A percentile compares a stretch with the other conserved stretches of the same genome.
Conservation (phyloP, 352 stramenopile species). For the Aphanomyces invadans region DNA sequence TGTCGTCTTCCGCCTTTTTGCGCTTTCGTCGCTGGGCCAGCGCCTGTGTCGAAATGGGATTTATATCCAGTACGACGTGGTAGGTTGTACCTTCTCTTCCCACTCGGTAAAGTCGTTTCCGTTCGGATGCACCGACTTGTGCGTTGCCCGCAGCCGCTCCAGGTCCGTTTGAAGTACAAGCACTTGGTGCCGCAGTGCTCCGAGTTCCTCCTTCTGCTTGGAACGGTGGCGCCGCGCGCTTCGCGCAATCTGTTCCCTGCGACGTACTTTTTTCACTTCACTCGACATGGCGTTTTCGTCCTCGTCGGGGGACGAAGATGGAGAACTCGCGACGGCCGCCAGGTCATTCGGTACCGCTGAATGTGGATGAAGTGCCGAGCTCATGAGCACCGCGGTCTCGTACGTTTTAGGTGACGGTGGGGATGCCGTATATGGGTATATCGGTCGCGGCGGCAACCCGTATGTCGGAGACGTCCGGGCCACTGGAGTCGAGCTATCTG, state of each 20-base stretch:
- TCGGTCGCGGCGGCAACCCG: background rate
- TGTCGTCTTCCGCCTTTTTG: slow-evolving; percentile 24
- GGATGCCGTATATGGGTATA: background rate
- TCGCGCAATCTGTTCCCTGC: slow-evolving; percentile 20
- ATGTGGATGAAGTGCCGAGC: background rate
- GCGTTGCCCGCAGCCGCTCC: slow-evolving; percentile 27
- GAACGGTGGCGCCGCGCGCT: slow-evolving; percentile 20
- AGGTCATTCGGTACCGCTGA: background rate
- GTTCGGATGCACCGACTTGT: slow-evolving; percentile 20
- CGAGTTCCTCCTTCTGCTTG: slow-evolving; percentile 48
- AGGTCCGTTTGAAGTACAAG: slow-evolving; percentile 69
- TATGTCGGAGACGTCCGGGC: background rate
- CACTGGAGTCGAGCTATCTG: background rate
- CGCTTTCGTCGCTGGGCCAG: slow-evolving; percentile 20
- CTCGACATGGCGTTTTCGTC: slow-evolving; percentile 11
- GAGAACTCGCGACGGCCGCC: background rate
- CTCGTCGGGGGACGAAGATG: slow-evolving; percentile 2
- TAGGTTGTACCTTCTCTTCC: slow-evolving; percentile 26
- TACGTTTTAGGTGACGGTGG: slow-evolving; percentile 7
- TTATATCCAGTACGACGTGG: too few species aligned
- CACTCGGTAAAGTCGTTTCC: slow-evolving; percentile 25
- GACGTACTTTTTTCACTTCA: slow-evolving; percentile 19
- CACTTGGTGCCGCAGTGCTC: slow-evolving; percentile 58
- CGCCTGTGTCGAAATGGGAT: background rate
- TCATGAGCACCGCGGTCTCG: slow-evolving; percentile 2